Evolutionary conservation across 2,329 filamentous ascomycete species (phyloP).

Genomic region (Laburnicola sp.): DNA sequence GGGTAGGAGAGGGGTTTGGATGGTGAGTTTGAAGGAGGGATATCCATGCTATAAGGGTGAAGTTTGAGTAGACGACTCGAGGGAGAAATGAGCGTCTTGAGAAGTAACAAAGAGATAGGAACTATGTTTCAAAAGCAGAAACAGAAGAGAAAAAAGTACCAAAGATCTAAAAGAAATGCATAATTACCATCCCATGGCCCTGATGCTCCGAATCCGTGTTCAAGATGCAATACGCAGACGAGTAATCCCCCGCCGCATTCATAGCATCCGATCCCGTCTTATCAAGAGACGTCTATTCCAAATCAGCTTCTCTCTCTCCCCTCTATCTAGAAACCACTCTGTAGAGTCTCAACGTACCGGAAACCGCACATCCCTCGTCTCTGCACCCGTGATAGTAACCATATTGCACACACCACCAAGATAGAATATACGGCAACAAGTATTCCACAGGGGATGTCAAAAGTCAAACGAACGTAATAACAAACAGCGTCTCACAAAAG

Average conservation of each 20-base stretch:
- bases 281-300: constrained; percentile 77
- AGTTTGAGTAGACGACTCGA: neutral
- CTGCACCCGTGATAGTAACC: constrained; percentile 52
- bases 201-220: constrained; percentile 72
- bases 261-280: constrained; percentile 97
- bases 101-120: neutral
- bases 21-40: too few species aligned
- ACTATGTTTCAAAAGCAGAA: neutral
- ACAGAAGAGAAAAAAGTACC: neutral
- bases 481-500: neutral
- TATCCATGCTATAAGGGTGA: neutral
- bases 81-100: neutral
- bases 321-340: too few species aligned
- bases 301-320: neutral
- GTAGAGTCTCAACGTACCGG: constrained; percentile 43
- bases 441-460: too few species aligned
- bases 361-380: constrained; percentile 55
- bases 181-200: constrained; percentile 75
- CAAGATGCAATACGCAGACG: constrained; percentile 89
- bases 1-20: too few species aligned
- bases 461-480: neutral
- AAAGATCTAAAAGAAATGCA: neutral
- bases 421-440: too few species aligned
- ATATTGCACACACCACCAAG: constrained; percentile 36
- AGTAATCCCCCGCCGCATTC: constrained; percentile 93